Evolutionary conservation across 176 grass and related monocot genomes (phyloP), one percentile per base, ranked within the genome.

Genomic region (Juncus inflexus): DNA sequence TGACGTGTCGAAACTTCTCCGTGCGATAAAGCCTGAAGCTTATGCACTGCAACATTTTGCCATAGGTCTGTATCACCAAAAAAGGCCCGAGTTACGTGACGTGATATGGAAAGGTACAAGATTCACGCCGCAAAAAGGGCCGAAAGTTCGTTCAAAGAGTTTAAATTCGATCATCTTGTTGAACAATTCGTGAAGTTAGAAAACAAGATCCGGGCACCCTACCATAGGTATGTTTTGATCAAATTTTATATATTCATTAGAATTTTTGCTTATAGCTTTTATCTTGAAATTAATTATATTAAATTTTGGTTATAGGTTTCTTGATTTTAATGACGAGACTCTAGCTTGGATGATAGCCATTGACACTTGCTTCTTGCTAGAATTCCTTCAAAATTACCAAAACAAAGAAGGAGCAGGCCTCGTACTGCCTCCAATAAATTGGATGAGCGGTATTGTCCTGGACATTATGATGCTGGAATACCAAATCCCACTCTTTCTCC

Each of bases 391-490:
- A 58, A 78, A 81, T 13, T 92, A 79, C 67, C 61, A 70, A 19
- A 14, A 39, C 5, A 60, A 2, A 3, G 71, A n/a, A 2, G 62
- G 13, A 3, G 62, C 42, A 11, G 80, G 37, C 69, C 55, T 35
- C 3, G 62, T 87, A 9, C 13, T 9, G 14, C 50, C 78, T 71
- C 50, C 84, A 13, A 69, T 74, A 10, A 87, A 81, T 12, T 55
- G 79, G 61, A 87, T 92, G 81, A 69, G n/a, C 12, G 66, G 76
- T 0, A 87, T 91, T 1, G 75, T 87, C 0, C 60, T 73, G 0
- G 89, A 91, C 74, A 87, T 87, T 49, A 55, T 91, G 62, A 91
- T 91, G 89, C 70, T 91, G 1, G 89, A 91, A 80, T 87, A 87
- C 77, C 84, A 91, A 72, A 69, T 91, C 7, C 89, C 89, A 0